Conservation (phyloP, 1,284 basidiomycete species). For the Pseudozyma tsukubaensis region DNA sequence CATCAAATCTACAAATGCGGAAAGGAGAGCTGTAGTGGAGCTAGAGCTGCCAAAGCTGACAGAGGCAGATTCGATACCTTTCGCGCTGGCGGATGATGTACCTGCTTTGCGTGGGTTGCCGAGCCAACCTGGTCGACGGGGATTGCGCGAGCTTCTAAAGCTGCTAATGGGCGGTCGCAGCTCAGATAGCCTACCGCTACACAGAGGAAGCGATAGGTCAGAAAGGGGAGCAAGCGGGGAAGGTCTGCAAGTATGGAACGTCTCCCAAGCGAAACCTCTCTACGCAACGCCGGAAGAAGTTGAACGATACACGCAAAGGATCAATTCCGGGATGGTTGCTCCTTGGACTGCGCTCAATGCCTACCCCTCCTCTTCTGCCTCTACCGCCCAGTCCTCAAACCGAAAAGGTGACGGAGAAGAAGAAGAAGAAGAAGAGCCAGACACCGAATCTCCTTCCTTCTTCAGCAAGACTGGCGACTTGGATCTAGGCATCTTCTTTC, state of each 20-base stretch:
- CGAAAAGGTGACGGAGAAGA: neutral
- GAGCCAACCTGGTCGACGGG: neutral
- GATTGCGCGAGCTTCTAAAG: neutral
- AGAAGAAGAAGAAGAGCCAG: conserved; percentile 7
- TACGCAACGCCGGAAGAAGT: conserved; percentile 23
- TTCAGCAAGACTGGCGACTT: conserved; percentile 17
- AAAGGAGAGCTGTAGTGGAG: conserved; percentile 6
- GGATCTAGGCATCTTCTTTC: conserved; percentile 25
- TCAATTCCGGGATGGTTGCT: neutral
- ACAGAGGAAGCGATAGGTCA: neutral
- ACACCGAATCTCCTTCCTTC: neutral
- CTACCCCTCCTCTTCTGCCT: neutral
- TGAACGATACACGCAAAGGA: conserved; percentile 3
- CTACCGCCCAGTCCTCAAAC: neutral
- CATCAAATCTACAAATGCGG: neutral
- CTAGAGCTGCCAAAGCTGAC: conserved; percentile 20
- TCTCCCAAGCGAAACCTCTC: conserved; percentile 7
- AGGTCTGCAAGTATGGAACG: conserved; percentile 24
- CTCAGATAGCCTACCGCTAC: neutral
- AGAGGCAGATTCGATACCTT: conserved; percentile 26
- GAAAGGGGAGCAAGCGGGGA: neutral
- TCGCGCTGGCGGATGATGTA: conserved; percentile 37
- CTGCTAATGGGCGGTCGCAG: no score
- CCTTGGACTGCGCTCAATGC: conserved; percentile 33
- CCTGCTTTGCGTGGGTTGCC: conserved; percentile 30